Conservation (phyloP, 106 monocot species). For the Chionographis japonica region DNA sequence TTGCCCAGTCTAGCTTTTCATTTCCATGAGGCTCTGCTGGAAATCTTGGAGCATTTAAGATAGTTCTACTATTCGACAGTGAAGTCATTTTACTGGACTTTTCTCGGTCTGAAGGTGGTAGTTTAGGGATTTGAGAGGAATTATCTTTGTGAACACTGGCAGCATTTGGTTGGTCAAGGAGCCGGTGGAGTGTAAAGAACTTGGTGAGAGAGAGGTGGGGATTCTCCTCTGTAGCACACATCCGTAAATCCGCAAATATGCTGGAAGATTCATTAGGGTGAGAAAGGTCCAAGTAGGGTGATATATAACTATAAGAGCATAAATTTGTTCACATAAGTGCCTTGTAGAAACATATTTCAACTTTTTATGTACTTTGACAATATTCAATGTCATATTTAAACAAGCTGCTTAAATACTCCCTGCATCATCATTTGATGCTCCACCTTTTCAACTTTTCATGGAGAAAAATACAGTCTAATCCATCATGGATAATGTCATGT, state of each 20-base stretch:
- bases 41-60: conserved; percentile 23
- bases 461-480: no score
- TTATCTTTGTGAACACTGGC: conserved; percentile 11
- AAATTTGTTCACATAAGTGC: no score
- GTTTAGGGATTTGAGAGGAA: conserved; percentile 9
- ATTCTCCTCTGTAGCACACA: conserved; percentile 34
- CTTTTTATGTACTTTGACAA: no score
- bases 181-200: conserved; percentile 68
- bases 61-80: conserved; percentile 12
- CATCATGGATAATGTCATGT: no score
- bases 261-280: conserved; percentile 30
- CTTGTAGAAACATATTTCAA: no score
- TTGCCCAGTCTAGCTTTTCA: conserved; percentile 79
- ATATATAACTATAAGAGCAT: no score
- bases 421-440: no score
- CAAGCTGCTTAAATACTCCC: no score
- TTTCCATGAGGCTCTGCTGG: conserved; percentile 16
- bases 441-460: no score
- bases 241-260: conserved; percentile 68
- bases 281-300: background rate
- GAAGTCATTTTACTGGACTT: conserved; percentile 24
- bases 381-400: no score
- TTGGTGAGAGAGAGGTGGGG: conserved; percentile 54
- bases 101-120: conserved; percentile 14
- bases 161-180: conserved; percentile 41